These are phyloP conservation scores for Pyricularia grisea DNA, from an alignment of 2,329 filamentous ascomycete genomes.

Conservation along the genomic window DNA sequence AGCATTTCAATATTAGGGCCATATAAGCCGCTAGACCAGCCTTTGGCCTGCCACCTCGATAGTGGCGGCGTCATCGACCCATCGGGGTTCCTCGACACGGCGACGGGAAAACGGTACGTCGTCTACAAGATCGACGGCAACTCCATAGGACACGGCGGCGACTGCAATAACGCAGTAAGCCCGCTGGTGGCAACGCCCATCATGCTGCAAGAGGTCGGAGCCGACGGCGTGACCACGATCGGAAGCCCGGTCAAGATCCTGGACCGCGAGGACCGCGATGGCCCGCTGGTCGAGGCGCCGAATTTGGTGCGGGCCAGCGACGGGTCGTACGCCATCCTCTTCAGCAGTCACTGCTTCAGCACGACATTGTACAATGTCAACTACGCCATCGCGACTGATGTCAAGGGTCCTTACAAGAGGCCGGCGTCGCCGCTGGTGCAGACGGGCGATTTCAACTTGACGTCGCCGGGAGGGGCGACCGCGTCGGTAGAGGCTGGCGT, in stretches of 20 bases:
- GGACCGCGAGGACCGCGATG: conserved; percentile 33
- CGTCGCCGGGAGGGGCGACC: conserved; percentile 30
- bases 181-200: conserved; percentile 40
- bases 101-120: conserved; percentile 44
- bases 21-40: conserved; percentile 34
- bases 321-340: conserved; percentile 51
- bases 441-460: conserved; percentile 26
- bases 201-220: conserved; percentile 41
- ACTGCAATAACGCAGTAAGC: conserved; percentile 33
- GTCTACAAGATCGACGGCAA: conserved; percentile 62
- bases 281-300: conserved; percentile 49
- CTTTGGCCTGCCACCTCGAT: conserved; percentile 41
- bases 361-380: conserved; percentile 46
- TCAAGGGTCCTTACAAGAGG: conserved; percentile 28
- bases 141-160: conserved; percentile 31
- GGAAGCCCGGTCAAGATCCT: conserved; percentile 39
- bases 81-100: conserved; percentile 45
- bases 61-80: conserved; percentile 55
- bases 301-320: conserved; percentile 34
- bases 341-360: conserved; percentile 50
- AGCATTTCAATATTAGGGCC: conserved; percentile 37
- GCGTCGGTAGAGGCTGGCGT: conserved; percentile 18
- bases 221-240: conserved; percentile 40
- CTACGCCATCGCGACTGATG: conserved; percentile 38
- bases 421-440: conserved; percentile 20